These are phyloP conservation scores for Vinca minor DNA, from an alignment of 257 asterid genomes.

Conservation along the genomic window DNA sequence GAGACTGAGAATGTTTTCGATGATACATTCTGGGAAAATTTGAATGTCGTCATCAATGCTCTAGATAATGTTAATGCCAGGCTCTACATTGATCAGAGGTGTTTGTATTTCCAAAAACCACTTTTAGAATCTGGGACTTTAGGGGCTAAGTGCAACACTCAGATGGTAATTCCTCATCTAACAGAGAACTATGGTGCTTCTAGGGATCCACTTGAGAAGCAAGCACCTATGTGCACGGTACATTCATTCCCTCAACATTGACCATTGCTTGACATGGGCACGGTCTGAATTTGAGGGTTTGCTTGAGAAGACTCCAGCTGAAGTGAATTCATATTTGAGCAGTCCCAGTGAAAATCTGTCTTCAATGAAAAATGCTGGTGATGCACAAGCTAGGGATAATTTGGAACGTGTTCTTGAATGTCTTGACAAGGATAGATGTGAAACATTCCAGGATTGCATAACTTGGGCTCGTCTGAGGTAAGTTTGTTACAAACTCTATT, in stretches of 20 bases:
- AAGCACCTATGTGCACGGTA: conserved; percentile 95
- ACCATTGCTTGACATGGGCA: conserved; percentile 97
- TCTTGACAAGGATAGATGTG: conserved; percentile 64
- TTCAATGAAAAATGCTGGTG: conserved; percentile 73
- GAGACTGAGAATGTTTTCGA: conserved; percentile 83
- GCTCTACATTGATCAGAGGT: conserved; percentile 88
- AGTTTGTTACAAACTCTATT: not conserved
- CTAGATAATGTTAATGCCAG: conserved; percentile 90
- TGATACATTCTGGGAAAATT: conserved; percentile 81
- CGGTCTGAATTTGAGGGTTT: conserved; percentile 94
- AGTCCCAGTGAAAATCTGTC: conserved; percentile 57
- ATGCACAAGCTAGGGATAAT: conserved; percentile 90
- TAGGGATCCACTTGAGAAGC: conserved; percentile 92
- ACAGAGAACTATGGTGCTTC: conserved; percentile 95
- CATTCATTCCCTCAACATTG: conserved; percentile 93
- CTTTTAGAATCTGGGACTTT: conserved; percentile 89
- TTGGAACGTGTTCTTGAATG: conserved; percentile 74
- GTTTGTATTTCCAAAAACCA: conserved; percentile 88
- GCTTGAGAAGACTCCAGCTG: conserved; percentile 88
- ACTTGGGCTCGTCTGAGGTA: conserved; percentile 84
- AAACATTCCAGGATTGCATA: conserved; percentile 74
- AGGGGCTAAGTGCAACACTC: conserved; percentile 90
- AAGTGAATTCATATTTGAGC: conserved; percentile 71
- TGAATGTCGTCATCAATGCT: conserved; percentile 66
- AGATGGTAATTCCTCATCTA: conserved; percentile 83